Base-by-base conservation (phyloP, 257 asterid species). In the Solanum corneliomulleri region DNA sequence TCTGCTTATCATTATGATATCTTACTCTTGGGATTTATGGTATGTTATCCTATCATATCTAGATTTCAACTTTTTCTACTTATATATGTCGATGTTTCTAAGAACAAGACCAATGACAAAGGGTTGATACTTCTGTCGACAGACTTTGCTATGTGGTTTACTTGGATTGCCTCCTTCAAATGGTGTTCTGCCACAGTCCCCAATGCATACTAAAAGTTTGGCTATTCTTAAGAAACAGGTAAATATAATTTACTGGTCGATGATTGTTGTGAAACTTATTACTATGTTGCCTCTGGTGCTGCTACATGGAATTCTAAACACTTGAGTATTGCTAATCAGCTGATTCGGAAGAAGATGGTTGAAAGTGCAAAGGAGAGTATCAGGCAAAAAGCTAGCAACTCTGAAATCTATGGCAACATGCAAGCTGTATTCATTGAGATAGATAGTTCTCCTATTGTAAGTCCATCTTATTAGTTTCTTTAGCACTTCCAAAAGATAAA, bases 151-250 rank as follows among this genome's bases (percentile, higher is more conserved):
- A 2, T 94, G 97, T 81, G 97, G 95, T 27, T 75, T 94, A 86
- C 78, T 92, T 31, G 97, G 94, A 31, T 84, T 94, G 70, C 97
- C 95, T 45, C 97, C 97, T 89, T 92, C 95, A 18, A 94, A 94
- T 84, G 97, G 97, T 15, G 97, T 94, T 42, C 87, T 94, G 80
- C 97, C 95, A 0, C 95, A 94, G 68, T 94, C 97, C 44, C 95
- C 97, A 25, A 93, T 92, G 97, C 97, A 92, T 47, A 92, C 94
- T 1, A 94, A 88, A 68, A 94, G 93, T 70, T 85, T 94, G 83
- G 94, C 93, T 20, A 90, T 93, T 87, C 93, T 94, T 7, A 88
- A 89, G 41, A 91, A 86, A 81, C 93, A 92, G 94, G 92, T 91
- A 29, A 11, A 86, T 20, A 21, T 31, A 49, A 13, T 27, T n/a